These are phyloP conservation scores for Phytopythium aichiense DNA, from an alignment of 352 stramenopile genomes.

Conservation along the genomic window DNA sequence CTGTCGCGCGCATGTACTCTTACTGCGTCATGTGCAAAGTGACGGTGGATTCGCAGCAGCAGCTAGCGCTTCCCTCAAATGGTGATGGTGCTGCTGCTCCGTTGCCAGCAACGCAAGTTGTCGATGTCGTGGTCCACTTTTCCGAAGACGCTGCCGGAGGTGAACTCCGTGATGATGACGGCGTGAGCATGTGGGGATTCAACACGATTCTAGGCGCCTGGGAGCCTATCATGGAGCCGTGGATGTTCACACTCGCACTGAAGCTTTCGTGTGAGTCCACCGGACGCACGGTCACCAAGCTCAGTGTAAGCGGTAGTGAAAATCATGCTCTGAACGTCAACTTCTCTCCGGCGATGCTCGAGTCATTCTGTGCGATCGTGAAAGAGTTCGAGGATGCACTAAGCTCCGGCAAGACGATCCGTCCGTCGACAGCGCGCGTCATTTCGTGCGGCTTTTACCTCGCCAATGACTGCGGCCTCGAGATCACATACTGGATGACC, in stretches of 20 bases:
- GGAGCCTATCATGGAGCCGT: constrained; percentile 78
- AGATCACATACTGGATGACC: constrained; percentile 44
- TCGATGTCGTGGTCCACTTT: constrained; percentile 52
- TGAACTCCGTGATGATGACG: constrained; percentile 58
- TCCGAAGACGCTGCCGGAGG: constrained; percentile 37
- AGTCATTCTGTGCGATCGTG: constrained; percentile 50
- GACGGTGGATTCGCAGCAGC: constrained; percentile 23
- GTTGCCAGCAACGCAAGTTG: constrained; percentile 6
- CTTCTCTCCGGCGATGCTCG: constrained; percentile 56
- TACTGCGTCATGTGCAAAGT: constrained; percentile 68
- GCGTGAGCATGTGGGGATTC: constrained; percentile 74
- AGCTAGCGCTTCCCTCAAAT: not conserved
- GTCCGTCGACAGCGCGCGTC: constrained; percentile 48
- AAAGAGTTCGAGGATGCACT: constrained; percentile 59
- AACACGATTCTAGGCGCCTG: constrained; percentile 69
- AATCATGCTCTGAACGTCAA: constrained; percentile 64
- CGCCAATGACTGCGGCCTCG: constrained; percentile 57
- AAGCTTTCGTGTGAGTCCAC: constrained; percentile 29
- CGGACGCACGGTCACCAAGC: constrained; percentile 47
- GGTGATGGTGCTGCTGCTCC: not conserved
- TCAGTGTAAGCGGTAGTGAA: constrained; percentile 52
- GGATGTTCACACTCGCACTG: constrained; percentile 53
- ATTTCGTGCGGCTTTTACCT: constrained; percentile 83
- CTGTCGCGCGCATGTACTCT: constrained; percentile 56
- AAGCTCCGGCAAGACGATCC: constrained; percentile 10